phyloP scores from a whole-genome alignment of 2,329 filamentous ascomycete species.

The Aspergillus thermomutatus region DNA sequence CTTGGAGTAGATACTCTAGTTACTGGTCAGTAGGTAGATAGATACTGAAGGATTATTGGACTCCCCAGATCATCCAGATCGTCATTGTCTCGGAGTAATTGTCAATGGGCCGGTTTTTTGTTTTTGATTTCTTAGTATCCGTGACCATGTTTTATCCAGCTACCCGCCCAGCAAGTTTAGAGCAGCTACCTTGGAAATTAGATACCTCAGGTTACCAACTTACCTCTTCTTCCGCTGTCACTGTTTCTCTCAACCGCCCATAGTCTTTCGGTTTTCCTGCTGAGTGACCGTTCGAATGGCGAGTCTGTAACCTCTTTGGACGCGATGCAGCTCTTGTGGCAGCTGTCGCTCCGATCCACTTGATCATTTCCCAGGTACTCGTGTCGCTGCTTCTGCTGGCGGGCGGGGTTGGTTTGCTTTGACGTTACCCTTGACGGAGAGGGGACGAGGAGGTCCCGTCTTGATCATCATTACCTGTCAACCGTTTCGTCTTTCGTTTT shows the following conservation, averaged over 20 bases:
- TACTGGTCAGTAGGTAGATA: no score
- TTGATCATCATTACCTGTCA: not conserved
- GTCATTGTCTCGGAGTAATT: not conserved
- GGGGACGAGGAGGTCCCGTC: conserved; percentile 1
- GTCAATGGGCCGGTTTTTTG: not conserved
- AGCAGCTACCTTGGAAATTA: not conserved
- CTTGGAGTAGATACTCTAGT: not conserved
- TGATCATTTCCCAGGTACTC: not conserved
- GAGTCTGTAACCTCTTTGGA: not conserved
- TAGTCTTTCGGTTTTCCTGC: not conserved
- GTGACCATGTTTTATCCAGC: not conserved
- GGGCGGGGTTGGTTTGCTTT: conserved; percentile 14
- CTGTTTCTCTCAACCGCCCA: not conserved
- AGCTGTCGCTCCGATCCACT: conserved; percentile 17
- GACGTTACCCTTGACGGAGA: conserved; percentile 12
- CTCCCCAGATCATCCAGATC: no score
- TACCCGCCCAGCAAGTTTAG: not conserved
- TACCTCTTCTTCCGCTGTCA: not conserved
- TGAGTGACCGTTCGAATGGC: not conserved
- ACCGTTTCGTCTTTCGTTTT: conserved; percentile 3
- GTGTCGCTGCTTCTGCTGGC: conserved; percentile 8
- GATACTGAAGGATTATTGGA: no score
- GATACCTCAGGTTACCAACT: no score
- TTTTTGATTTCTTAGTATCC: not conserved
- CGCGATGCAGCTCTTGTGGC: conserved; percentile 18